A percentile compares a stretch with the other conserved stretches of the same genome.
phyloP scores from a whole-genome alignment of 2,329 filamentous ascomycete genomes.

The Pseudocercospora eumusae region DNA sequence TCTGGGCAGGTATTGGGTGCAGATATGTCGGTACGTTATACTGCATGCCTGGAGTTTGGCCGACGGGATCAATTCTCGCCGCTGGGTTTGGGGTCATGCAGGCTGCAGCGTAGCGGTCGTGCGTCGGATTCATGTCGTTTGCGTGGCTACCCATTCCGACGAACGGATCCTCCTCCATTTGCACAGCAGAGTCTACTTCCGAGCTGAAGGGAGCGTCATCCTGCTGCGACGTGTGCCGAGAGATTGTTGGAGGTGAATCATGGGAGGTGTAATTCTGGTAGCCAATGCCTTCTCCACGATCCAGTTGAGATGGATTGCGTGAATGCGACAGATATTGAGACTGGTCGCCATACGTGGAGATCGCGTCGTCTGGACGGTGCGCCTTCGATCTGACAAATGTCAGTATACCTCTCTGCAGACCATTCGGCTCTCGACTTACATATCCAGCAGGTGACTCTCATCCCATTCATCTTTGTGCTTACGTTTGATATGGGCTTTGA shows the following conservation, averaged over 20 bases:
- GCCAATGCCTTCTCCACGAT: conserved; percentile 1
- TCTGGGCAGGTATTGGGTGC: not conserved
- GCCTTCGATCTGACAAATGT: conserved; percentile 22
- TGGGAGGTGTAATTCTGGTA: not conserved
- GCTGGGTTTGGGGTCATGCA: not conserved
- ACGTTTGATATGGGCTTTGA: conserved; percentile 72
- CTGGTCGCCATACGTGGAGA: conserved; percentile 2
- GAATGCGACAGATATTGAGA: not conserved
- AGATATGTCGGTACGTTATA: not conserved
- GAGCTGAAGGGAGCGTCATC: not conserved
- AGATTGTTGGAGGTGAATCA: not conserved
- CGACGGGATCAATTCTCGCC: not conserved
- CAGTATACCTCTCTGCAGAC: not conserved
- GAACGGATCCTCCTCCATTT: conserved; percentile 18
- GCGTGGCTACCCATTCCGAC: conserved; percentile 23
- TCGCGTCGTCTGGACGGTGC: conserved; percentile 25
- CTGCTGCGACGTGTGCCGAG: conserved; percentile 3
- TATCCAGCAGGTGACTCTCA: conserved; percentile 24
- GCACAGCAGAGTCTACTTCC: conserved; percentile 18
- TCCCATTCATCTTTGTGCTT: conserved; percentile 55
- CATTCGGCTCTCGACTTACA: conserved; percentile 15
- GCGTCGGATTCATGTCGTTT: not conserved
- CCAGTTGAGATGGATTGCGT: not conserved
- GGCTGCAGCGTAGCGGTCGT: not conserved
- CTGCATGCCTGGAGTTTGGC: not conserved